phyloP scores from a whole-genome alignment of 345 rosid species.

The Syzygium aqueum region DNA sequence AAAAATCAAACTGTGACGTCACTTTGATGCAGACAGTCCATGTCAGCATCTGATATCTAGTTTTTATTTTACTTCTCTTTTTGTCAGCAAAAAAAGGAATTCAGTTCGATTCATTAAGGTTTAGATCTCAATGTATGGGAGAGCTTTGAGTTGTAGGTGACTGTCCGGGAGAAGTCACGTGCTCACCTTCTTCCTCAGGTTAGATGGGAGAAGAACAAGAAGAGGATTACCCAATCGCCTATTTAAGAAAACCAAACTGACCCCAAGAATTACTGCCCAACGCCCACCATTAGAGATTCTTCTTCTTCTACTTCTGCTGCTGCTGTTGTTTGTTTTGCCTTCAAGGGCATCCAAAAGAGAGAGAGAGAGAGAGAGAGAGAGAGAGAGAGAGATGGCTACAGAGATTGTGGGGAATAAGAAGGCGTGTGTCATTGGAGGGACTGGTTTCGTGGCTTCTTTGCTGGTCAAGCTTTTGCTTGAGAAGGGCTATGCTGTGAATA shows the following conservation, averaged over 20 bases:
- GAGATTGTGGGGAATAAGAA: conserved; percentile 16
- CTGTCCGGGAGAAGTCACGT: conserved; percentile 11
- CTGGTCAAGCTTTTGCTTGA: conserved; percentile 61
- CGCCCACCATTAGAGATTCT: background rate
- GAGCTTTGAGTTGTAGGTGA: conserved; percentile 9
- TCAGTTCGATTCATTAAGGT: background rate
- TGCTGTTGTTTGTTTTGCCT: background rate
- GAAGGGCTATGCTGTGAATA: conserved; percentile 69
- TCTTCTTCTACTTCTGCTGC: background rate
- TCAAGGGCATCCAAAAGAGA: background rate
- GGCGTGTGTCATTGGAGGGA: conserved; percentile 81
- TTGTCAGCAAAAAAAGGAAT: background rate
- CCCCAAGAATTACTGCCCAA: background rate
- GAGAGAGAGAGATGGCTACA: conserved; percentile 13
- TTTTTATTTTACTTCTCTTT: background rate
- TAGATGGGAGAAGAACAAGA: background rate
- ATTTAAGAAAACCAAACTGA: background rate
- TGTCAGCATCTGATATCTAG: background rate
- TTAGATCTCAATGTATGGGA: background rate
- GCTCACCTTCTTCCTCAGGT: background rate
- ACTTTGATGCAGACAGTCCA: background rate
- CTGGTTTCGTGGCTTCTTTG: conserved; percentile 66
- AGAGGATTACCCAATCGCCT: background rate
- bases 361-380: background rate
- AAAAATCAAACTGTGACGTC: background rate